Conservation (phyloP, 164 flowering plant genomes). For the Saururus chinensis region DNA sequence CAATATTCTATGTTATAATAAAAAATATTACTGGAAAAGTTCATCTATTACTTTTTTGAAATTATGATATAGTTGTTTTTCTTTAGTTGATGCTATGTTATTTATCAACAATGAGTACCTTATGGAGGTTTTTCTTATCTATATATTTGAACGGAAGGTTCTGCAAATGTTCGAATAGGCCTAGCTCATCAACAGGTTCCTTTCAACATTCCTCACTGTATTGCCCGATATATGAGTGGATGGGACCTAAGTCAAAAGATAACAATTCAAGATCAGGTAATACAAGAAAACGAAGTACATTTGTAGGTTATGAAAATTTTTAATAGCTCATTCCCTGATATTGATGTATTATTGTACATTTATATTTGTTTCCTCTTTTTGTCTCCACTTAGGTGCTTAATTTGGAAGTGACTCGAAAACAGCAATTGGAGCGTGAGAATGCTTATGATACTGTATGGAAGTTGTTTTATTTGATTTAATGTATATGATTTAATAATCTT, state of each 20-base stretch:
- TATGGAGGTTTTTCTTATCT: not conserved
- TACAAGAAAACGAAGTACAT: not conserved
- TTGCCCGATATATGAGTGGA: constrained; percentile 49
- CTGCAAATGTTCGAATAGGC: constrained; percentile 79
- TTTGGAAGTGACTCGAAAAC: no score
- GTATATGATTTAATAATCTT: not conserved
- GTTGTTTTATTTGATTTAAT: not conserved
- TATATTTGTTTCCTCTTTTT: not conserved
- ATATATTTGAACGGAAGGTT: constrained; percentile 31
- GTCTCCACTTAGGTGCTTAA: no score
- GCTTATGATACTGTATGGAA: constrained; percentile 75
- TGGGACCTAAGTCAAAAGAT: constrained; percentile 23
- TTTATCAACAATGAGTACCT: no score
- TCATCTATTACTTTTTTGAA: no score
- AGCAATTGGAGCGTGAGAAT: constrained; percentile 72
- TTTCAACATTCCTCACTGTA: constrained; percentile 75
- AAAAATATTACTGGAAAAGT: no score
- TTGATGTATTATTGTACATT: not conserved
- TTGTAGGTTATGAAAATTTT: not conserved
- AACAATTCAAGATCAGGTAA: constrained; percentile 77
- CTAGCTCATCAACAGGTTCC: constrained; percentile 77
- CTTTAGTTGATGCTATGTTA: no score
- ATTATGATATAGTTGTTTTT: no score
- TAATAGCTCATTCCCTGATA: not conserved
- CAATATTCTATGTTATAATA: no score